Base-by-base conservation (phyloP, 306 rosid species). In the Benincasa hispida region DNA sequence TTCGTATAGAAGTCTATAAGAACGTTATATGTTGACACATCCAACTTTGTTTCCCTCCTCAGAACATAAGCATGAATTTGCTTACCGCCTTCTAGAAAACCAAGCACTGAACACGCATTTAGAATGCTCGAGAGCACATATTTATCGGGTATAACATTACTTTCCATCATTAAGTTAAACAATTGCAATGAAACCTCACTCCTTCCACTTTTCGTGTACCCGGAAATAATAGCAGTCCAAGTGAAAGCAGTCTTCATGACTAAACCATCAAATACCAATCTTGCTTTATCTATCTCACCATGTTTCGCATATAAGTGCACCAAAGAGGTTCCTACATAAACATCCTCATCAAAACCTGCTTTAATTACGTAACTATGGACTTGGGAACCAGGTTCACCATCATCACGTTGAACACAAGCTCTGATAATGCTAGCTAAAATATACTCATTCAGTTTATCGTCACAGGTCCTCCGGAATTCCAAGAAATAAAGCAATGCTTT, bases 291-390 rank as follows among this genome's bases (percentile, higher is more conserved):
- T 27, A 91, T 78, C 79, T 67, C 62, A 12, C 93, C 88, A 69
- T 78, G 81, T 47, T 91, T 93, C 0, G 90, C 73, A 6, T 91
- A 93, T 78, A 91, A 91, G 60, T 87, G 90, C 82, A 93, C 77
- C 84, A 93, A 79, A 76, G 97, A 88, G 24, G 98, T 93, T 32
- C 87, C 92, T 75, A 93, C 98, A 82, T 89, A 93, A 37, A 87
- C 92, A 79, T 89, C 97, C 57, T 79, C 84, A 67, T 79, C 82
- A 81, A 86, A 87, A 50, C 96, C 92, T 75, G 84, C 78, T 84
- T 84, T 93, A 32, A 88, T 68, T 79, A 87, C 78, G 79, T 81
- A 85, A 78, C 91, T 63, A 81, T 93, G 96, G 61, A 88, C 81
- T 72, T 88, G 97, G 9, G 79, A 67, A 80, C 92, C 96, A 53